A percentile compares a stretch with the other conserved stretches of the same genome.
Conservation (phyloP, 208 protist species). For the Trypanosoma lewisi region DNA sequence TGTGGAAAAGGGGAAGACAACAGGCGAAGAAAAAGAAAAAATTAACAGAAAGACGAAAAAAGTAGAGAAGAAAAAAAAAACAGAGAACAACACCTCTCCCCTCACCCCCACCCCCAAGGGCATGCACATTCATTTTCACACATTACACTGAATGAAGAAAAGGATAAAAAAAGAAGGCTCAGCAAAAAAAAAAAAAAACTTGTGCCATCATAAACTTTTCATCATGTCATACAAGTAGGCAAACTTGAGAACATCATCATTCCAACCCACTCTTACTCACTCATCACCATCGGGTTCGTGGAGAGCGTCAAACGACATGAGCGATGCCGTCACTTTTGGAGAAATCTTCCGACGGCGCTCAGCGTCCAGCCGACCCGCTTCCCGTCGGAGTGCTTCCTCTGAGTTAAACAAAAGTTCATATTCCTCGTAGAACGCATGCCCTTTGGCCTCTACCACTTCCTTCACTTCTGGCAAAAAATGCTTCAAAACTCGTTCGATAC, state of each 20-base stretch:
- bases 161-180: neutral
- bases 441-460: constrained; percentile 72
- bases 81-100: no score
- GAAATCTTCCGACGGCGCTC: constrained; percentile 52
- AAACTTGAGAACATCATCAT: neutral
- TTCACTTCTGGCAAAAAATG: constrained; percentile 92
- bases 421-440: constrained; percentile 80
- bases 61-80: neutral
- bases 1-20: no score
- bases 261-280: constrained; percentile 4
- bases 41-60: constrained; percentile 2
- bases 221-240: neutral
- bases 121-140: no score
- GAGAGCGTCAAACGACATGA: constrained; percentile 74
- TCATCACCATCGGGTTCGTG: constrained; percentile 85
- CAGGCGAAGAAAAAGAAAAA: constrained; percentile 4
- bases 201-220: neutral
- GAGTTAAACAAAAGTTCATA: constrained; percentile 79
- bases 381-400: constrained; percentile 72
- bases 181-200: constrained; percentile 22
- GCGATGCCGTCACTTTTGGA: constrained; percentile 37
- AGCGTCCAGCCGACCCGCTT: constrained; percentile 60
- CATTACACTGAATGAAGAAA: no score
- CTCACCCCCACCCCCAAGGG: no score
- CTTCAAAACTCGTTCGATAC: constrained; percentile 90